Conservation (phyloP, 2,329 filamentous ascomycete species). For the Dothistroma pini region DNA sequence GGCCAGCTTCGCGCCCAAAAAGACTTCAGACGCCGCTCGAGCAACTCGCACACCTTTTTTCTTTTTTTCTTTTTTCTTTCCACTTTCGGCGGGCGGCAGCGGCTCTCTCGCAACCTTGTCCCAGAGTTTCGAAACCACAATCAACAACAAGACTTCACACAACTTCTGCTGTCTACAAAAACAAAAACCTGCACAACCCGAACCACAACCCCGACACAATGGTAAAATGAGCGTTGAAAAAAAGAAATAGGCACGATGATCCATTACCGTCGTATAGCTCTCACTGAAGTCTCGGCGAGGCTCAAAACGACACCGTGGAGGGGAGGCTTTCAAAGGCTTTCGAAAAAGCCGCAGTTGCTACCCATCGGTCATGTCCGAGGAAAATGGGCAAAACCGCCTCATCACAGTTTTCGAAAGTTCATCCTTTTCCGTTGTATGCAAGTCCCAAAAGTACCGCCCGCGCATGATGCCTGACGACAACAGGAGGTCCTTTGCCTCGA, state of each 20-base stretch:
- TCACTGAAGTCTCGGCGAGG: too few relatives aligned
- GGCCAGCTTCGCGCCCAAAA: neutral
- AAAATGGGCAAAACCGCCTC: too few relatives aligned
- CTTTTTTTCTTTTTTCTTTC: too few relatives aligned
- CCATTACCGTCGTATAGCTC: neutral
- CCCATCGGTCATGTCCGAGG: neutral
- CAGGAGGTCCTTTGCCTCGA: neutral
- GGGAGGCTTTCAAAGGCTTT: too few relatives aligned
- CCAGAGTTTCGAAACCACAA: neutral
- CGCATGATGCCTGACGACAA: neutral
- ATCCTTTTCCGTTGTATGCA: neutral
- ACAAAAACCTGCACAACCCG: neutral
- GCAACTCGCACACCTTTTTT: neutral
- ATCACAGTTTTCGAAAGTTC: too few relatives aligned
- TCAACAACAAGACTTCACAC: neutral
- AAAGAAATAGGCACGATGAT: too few relatives aligned
- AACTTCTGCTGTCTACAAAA: neutral
- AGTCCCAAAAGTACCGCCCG: neutral
- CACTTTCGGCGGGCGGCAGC: neutral
- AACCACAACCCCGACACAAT: conserved; percentile 12
- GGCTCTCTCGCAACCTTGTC: neutral
- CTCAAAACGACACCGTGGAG: too few relatives aligned
- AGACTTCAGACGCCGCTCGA: neutral
- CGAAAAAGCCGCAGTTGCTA: neutral
- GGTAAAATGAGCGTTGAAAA: conserved; percentile 11